Conservation (phyloP, 352 stramenopile genomes). For the Phytophthora tubulina region DNA sequence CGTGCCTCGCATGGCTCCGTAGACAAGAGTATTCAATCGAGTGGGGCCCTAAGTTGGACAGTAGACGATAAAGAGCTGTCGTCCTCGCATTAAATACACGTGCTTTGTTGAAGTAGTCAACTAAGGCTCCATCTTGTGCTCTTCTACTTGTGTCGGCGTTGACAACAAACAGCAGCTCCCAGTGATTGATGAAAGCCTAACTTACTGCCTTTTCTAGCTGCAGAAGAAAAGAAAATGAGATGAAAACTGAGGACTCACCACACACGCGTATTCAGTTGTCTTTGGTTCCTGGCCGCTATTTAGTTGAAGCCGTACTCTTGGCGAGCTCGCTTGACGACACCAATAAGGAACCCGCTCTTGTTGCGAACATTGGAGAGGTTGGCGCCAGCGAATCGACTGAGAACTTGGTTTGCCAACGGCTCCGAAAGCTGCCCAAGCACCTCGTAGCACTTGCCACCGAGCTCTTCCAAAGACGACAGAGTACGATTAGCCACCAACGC, state of each 20-base stretch:
- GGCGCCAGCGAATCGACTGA: constrained; percentile 75
- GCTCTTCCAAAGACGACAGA: constrained; percentile 73
- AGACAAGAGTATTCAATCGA: constrained; percentile 21
- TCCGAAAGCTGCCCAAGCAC: constrained; percentile 81
- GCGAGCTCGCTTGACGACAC: constrained; percentile 79
- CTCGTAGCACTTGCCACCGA: constrained; percentile 86
- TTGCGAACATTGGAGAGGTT: constrained; percentile 83
- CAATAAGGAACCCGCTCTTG: constrained; percentile 82
- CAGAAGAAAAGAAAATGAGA: constrained; percentile 10
- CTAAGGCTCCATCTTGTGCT: neutral
- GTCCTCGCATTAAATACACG: constrained; percentile 4
- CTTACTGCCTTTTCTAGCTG: constrained; percentile 1
- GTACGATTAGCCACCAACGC: constrained; percentile 65
- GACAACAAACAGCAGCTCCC: too few relatives aligned
- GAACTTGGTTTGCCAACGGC: constrained; percentile 76
- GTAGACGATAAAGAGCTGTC: neutral
- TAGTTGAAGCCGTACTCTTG: constrained; percentile 84
- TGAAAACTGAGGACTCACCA: constrained; percentile 12
- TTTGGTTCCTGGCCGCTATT: constrained; percentile 6
- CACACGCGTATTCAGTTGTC: constrained; percentile 7
- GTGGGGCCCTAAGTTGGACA: constrained; percentile 1
- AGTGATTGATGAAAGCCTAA: too few relatives aligned
- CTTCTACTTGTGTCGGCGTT: neutral
- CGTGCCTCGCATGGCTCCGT: constrained; percentile 86
- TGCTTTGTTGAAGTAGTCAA: constrained; percentile 26